These are phyloP conservation scores for Dissophora globulifera DNA, from an alignment of 192 early-diverging fungal genomes.

Conservation along the genomic window DNA sequence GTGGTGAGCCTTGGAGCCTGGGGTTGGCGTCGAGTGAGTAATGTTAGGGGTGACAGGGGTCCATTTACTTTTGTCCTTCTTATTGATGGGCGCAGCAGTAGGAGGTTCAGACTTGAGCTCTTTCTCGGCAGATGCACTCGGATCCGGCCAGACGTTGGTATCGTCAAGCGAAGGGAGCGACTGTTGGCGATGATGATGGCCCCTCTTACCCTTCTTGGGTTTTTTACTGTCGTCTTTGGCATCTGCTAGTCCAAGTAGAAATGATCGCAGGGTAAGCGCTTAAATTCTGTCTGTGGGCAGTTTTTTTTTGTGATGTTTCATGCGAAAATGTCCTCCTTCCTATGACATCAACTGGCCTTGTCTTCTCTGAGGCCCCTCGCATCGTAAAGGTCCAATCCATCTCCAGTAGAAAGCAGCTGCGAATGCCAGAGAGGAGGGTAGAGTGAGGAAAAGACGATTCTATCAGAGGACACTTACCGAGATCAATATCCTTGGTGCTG, in stretches of 20 bases:
- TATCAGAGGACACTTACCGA: conserved; percentile 19
- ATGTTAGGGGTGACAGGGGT: conserved; percentile 61
- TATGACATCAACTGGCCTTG: too few species aligned
- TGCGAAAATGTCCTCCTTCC: too few species aligned
- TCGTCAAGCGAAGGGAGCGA: conserved; percentile 33
- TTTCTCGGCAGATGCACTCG: conserved; percentile 40
- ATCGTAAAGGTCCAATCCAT: too few species aligned
- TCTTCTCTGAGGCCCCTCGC: too few species aligned
- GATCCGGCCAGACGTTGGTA: conserved; percentile 46
- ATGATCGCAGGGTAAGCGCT: too few species aligned
- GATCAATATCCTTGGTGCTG: conserved; percentile 20
- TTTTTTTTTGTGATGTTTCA: too few species aligned
- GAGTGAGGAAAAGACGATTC: neutral
- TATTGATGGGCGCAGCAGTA: conserved; percentile 17
- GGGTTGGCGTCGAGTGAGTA: conserved; percentile 57
- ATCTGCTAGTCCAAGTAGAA: conserved; percentile 10
- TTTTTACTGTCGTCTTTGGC: conserved; percentile 18
- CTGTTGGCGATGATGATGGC: conserved; percentile 11
- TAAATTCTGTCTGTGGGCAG: too few species aligned
- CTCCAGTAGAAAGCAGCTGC: too few species aligned
- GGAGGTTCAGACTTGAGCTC: conserved; percentile 26
- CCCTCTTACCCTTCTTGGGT: conserved; percentile 20
- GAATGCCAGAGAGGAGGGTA: too few species aligned
- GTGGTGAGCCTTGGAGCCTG: conserved; percentile 41
- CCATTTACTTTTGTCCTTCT: conserved; percentile 64